Base-by-base conservation (phyloP, 345 rosid genomes). In the Acer saccharum region DNA sequence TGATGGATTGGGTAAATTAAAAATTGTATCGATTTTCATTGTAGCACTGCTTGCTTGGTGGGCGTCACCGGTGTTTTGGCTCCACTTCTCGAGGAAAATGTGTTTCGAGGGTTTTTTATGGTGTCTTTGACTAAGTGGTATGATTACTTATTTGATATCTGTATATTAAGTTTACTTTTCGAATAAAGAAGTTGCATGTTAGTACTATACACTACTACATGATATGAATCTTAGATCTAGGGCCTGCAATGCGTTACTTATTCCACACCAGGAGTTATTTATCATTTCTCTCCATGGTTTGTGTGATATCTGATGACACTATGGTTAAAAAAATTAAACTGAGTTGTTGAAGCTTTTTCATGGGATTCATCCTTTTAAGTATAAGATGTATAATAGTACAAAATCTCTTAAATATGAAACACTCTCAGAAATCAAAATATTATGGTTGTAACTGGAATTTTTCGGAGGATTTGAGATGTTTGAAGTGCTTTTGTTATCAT, bases 91-190 rank as follows among this genome's bases (percentile, higher is more conserved):
- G 99, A 96, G 83, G 99, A 96, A 86, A 92, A 93, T 4, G 85
- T 96, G 17, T 95, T 96, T 83, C 97, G 99, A 74, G 99, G 98
- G 54, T 96, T 96, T 86, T 88, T 96, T 67, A 89, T 96, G 99
- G 93, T 89, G 65, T 88, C 97, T 65, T 83, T 96, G 66, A 96
- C 99, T 77, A 96, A 92, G 84, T 96, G 99, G 99, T 93, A 88
- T 54, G 35, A 11, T 32, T 72, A 48, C 62, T 71, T 72, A 61
- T 64, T 71, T 61, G 10, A 10, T 75, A 46, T 70, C 72, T 63
- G 29, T 43, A 17, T 62, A 50, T 17, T 41, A 39, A 72, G 57
- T 62, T 81, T 43, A 55, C 57, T 66, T 61, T 20, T 60, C 27
- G 3, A 60, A 21, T 18, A 8, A 46, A 54, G 43, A 57, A n/a